These are phyloP conservation scores for Metschnikowia cubensis DNA, from an alignment of 805 yeast genomes.

Conservation along the genomic window DNA sequence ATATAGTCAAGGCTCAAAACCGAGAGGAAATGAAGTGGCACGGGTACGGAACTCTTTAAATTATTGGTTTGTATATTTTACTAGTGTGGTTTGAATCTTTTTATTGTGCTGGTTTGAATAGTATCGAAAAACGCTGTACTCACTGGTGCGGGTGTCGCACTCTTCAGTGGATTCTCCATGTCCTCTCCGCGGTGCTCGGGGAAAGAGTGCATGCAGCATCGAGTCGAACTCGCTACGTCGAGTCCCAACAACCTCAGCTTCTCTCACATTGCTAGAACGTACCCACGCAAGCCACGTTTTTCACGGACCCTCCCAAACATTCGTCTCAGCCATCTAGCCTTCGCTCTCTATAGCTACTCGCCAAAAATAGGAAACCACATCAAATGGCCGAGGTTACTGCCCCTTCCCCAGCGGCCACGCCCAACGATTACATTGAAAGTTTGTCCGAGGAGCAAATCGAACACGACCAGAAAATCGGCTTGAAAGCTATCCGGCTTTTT, in stretches of 20 bases:
- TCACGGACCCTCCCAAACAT: neutral
- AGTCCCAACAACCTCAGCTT: slow-evolving; percentile 1
- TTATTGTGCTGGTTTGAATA: too few relatives aligned
- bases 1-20: too few relatives aligned
- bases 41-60: too few relatives aligned
- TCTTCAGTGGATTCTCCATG: too few relatives aligned
- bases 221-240: neutral
- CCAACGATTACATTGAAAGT: slow-evolving; percentile 41
- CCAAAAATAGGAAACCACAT: neutral
- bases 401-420: slow-evolving; percentile 27
- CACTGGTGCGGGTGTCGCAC: neutral
- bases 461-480: slow-evolving; percentile 68
- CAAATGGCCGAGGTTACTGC: slow-evolving; percentile 21
- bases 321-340: neutral
- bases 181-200: neutral
- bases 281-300: neutral
- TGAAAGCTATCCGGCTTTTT: slow-evolving; percentile 78
- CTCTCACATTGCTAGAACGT: neutral
- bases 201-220: slow-evolving; percentile 4
- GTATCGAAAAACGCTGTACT: too few relatives aligned
- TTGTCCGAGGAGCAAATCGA: slow-evolving; percentile 40
- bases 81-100: too few relatives aligned
- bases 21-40: too few relatives aligned
- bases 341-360: neutral
- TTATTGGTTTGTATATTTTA: too few relatives aligned